phyloP scores from a whole-genome alignment of 441 rosid species.

The Arabidopsis hybrid region DNA sequence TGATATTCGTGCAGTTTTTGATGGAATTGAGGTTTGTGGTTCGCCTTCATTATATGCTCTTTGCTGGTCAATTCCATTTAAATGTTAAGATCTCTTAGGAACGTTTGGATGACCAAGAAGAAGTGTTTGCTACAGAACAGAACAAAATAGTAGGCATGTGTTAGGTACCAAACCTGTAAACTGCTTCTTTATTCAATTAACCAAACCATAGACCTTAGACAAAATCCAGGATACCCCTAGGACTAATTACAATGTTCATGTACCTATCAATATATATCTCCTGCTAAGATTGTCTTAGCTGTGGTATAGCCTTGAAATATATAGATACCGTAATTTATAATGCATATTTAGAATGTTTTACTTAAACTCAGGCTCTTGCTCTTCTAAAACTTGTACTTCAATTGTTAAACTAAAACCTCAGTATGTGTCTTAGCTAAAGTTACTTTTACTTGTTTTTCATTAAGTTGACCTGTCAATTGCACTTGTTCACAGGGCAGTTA shows the following conservation, averaged over 20 bases:
- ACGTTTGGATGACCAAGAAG: constrained; percentile 8
- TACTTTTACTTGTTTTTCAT: not conserved
- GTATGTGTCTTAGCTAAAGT: constrained; percentile 2
- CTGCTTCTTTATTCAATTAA: not conserved
- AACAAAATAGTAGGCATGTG: constrained; percentile 9
- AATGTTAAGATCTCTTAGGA: constrained; percentile 3
- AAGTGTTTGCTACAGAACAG: not conserved
- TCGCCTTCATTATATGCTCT: constrained; percentile 20
- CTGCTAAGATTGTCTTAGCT: constrained; percentile 18
- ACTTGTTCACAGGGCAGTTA: constrained; percentile 68
- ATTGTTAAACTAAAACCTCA: not conserved
- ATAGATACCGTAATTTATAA: not conserved
- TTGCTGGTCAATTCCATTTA: constrained; percentile 7
- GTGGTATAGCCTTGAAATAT: not conserved
- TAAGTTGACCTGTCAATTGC: constrained; percentile 20
- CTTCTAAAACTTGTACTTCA: not conserved
- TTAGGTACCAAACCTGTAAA: not conserved
- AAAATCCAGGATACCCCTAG: not conserved
- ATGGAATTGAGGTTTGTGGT: constrained; percentile 79
- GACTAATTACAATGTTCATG: not conserved
- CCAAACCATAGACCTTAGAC: not conserved
- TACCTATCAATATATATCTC: not conserved
- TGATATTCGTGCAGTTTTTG: constrained; percentile 80
- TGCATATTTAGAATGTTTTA: not conserved
- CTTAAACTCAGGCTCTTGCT: not conserved